A percentile compares a stretch with the other conserved stretches of the same genome.
Evolutionary conservation across 2,329 filamentous ascomycete species (phyloP).

Genomic region (Aureobasidium sp.): DNA sequence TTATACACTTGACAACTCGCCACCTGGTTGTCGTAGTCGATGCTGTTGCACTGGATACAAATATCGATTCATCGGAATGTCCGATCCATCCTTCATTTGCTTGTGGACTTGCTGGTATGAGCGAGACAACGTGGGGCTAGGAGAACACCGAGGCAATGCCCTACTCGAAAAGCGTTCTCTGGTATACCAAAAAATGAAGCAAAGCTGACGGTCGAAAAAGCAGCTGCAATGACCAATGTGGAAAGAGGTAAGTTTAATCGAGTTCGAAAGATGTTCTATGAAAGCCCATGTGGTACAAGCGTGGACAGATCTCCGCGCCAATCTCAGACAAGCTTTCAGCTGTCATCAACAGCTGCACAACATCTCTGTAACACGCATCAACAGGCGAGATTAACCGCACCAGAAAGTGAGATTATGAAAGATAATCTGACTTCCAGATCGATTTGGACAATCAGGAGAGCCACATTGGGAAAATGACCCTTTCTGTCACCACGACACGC

Average conservation of each 20-base stretch:
- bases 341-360: background rate
- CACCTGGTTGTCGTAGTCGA: background rate
- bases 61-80: background rate
- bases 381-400: background rate
- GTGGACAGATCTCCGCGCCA: background rate
- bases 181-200: background rate
- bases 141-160: background rate
- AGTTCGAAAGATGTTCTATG: background rate
- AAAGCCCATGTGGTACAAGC: background rate
- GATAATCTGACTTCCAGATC: too few relatives aligned
- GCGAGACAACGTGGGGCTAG: background rate
- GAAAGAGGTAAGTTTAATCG: background rate
- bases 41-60: background rate
- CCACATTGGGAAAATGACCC: background rate
- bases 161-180: background rate
- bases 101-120: background rate
- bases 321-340: background rate
- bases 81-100: background rate
- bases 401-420: too few relatives aligned
- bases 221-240: background rate
- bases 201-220: background rate
- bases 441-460: background rate
- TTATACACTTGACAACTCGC: background rate
- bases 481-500: background rate
- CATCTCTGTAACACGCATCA: background rate